These are phyloP conservation scores for Multifurca ochricompacta DNA, from an alignment of 768 basidiomycete genomes.

Conservation along the genomic window DNA sequence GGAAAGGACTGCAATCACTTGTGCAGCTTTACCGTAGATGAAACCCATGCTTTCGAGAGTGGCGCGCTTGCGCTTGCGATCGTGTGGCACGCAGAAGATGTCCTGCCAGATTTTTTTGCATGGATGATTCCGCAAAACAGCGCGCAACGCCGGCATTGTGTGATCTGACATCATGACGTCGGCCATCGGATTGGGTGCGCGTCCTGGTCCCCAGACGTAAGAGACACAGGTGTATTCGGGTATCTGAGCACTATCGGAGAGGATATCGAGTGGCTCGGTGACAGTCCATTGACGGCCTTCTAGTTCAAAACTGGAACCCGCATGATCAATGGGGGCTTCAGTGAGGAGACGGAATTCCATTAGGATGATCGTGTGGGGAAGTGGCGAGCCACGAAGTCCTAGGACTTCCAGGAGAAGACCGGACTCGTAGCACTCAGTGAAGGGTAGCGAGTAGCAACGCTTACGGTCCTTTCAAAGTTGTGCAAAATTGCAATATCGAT, in stretches of 20 bases:
- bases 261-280: slow-evolving; percentile 16
- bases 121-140: slow-evolving; percentile 9
- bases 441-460: too few relatives aligned
- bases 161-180: slow-evolving; percentile 18
- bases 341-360: slow-evolving; percentile 21
- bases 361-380: slow-evolving; percentile 4
- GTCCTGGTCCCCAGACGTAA: slow-evolving; percentile 22
- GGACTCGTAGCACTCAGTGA: not conserved
- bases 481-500: not conserved
- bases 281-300: slow-evolving; percentile 15
- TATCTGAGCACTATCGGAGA: not conserved
- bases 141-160: slow-evolving; percentile 15
- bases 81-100: slow-evolving; percentile 19
- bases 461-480: too few relatives aligned
- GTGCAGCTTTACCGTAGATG: slow-evolving; percentile 15
- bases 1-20: slow-evolving; percentile 19
- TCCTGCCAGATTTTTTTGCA: slow-evolving; percentile 16
- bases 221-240: slow-evolving; percentile 20
- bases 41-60: slow-evolving; percentile 21
- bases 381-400: not conserved
- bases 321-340: not conserved
- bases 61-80: slow-evolving; percentile 13
- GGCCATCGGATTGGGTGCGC: slow-evolving; percentile 13
- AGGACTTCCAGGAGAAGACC: not conserved
- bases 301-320: not conserved